Percentiles rank a stretch among this genome's conserved stretches.
phyloP scores from a whole-genome alignment of 2,329 filamentous ascomycete species.

The Lasiodiplodia hormozganensis region DNA sequence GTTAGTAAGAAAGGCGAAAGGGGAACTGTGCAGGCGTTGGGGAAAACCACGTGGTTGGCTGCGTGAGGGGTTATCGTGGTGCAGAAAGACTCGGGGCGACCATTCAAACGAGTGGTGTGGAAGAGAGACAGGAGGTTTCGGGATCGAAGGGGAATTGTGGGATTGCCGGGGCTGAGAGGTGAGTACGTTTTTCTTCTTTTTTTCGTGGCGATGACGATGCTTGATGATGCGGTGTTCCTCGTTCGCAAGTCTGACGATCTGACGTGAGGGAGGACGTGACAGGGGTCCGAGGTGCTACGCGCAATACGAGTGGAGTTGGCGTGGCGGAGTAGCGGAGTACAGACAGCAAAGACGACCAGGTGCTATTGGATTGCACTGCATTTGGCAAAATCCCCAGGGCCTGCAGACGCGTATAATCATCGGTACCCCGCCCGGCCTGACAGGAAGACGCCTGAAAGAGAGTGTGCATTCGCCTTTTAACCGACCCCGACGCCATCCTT shows the following conservation, averaged over 20 bases:
- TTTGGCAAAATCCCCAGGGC: not conserved
- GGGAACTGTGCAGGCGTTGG: not conserved
- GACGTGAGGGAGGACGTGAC: constrained; percentile 7
- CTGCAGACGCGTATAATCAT: not conserved
- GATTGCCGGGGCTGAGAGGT: not conserved
- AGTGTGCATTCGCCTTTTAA: not conserved
- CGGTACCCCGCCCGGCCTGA: constrained; percentile 10
- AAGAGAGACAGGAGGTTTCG: not conserved
- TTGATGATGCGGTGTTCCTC: not conserved
- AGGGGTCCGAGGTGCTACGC: not conserved
- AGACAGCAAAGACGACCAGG: not conserved
- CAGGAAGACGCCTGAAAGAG: not conserved
- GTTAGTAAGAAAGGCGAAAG: not conserved
- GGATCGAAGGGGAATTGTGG: not conserved
- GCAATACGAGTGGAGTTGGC: constrained; percentile 7
- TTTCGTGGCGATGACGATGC: not conserved
- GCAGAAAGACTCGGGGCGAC: too few species aligned
- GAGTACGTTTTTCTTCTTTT: not conserved
- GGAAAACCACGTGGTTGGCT: not conserved
- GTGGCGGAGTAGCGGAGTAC: not conserved
- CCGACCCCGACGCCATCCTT: not conserved
- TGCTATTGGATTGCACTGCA: not conserved
- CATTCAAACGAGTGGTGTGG: not conserved
- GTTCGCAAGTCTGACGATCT: constrained; percentile 4
- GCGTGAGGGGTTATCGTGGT: not conserved